Evolutionary conservation across 2,329 filamentous ascomycete genomes (phyloP), one percentile per base, ranked within the genome.

Genomic region (Cladosporium sp.): DNA sequence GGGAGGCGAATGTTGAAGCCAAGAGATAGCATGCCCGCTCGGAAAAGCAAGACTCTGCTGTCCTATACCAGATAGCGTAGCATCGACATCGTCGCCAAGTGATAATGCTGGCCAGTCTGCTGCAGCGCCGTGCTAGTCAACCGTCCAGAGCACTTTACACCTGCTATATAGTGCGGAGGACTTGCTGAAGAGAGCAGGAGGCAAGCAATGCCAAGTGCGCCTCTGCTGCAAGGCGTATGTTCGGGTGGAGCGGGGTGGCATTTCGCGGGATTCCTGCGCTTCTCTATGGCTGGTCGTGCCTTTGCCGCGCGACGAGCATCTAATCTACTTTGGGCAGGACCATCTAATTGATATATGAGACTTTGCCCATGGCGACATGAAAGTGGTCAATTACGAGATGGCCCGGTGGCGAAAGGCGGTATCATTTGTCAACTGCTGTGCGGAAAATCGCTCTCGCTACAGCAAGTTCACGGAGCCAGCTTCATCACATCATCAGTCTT

Each of bases 21-120:
- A 49, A 49, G 45, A 49, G 45, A 49, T 49, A 49, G 38, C 36
- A 40, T 35, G 25, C 25, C 39, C 32, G 38, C 45, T 45, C 22
- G 22, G 22, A 9, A 9, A 27, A 9, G 30, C 42, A 36, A 18
- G 42, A 20, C 22, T 13, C 19, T 30, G 18, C 25, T 19, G 18
- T 45, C 29, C 20, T 4, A 27, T 27, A 27, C 22, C 22, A 27
- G 22, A 27, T 9, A 27, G 22, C 22, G 22, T 27, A 27, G 9
- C 22, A 27, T 27, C 22, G 22, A 27, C 22, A 27, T 1, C 6
- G 12, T 15, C 20, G 42, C 42, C 42, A 45, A 45, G 42, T 36
- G 42, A 45, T 45, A 43, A 33, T 33, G 32, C 42, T 12, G 11
- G 13, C 42, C 12, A 25, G 19, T 45, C 32, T 19, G 16, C n/a